Percentiles rank a stretch among this genome's conserved stretches.
Conservation (phyloP, 164 flowering plant species). For the Buxus sempervirens region DNA sequence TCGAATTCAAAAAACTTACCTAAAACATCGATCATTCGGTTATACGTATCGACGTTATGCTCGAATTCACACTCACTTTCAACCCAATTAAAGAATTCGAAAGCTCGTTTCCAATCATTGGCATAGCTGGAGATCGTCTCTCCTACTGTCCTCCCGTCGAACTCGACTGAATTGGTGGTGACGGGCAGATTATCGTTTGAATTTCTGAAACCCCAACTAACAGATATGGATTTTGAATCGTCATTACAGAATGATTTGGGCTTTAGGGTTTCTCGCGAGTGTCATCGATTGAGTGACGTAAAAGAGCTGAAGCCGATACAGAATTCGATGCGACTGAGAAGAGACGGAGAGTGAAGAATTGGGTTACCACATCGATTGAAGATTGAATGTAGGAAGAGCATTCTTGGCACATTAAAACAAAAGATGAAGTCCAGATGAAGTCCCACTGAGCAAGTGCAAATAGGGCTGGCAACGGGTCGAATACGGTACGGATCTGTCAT, state of each 20-base stretch:
- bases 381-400: conserved; percentile 18
- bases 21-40: conserved; percentile 62
- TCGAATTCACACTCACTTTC: conserved; percentile 34
- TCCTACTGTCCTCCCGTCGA: conserved; percentile 34
- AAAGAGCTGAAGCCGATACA: background rate
- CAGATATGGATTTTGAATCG: background rate
- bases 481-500: no score
- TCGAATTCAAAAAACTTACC: conserved; percentile 88
- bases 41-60: conserved; percentile 65
- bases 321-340: conserved; percentile 2
- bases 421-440: no score
- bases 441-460: no score
- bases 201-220: background rate
- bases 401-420: no score
- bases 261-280: conserved; percentile 12
- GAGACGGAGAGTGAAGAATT: conserved; percentile 2
- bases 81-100: conserved; percentile 88
- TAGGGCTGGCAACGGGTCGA: no score
- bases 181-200: conserved; percentile 3
- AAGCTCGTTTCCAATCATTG: conserved; percentile 71
- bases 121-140: conserved; percentile 57
- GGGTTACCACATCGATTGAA: background rate
- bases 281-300: background rate
- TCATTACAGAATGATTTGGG: conserved; percentile 1
- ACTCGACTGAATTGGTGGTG: conserved; percentile 8